phyloP scores from a whole-genome alignment of 176 grass and related monocot genomes.

The Paspalum notatum region DNA sequence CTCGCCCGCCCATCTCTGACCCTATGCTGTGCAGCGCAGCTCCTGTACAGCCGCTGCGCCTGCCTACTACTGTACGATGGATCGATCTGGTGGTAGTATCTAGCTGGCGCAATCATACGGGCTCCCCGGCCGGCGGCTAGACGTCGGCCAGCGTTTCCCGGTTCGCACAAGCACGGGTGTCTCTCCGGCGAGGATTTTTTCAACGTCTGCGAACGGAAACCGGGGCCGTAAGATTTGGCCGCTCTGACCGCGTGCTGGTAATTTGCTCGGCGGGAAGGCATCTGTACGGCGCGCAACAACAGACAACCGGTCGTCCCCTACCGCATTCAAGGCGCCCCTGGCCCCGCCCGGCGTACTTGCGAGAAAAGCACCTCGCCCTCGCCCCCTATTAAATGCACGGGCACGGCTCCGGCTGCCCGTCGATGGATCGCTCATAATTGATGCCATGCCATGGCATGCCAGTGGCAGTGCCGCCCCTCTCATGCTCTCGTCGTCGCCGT shows the following conservation, averaged over 20 bases:
- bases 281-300: slow-evolving; percentile 29
- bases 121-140: no score
- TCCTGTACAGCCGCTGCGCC: no score
- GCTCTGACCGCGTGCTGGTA: background rate
- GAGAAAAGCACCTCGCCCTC: slow-evolving; percentile 41
- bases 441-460: background rate
- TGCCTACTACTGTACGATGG: no score
- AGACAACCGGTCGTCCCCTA: slow-evolving; percentile 50
- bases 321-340: slow-evolving; percentile 36
- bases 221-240: no score
- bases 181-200: no score
- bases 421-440: slow-evolving; percentile 23
- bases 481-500: background rate
- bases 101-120: no score
- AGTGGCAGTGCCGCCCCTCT: background rate
- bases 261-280: slow-evolving; percentile 9
- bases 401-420: slow-evolving; percentile 25
- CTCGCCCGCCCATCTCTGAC: no score
- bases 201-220: no score
- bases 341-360: slow-evolving; percentile 44
- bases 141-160: no score
- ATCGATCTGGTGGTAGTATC: no score
- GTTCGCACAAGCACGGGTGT: no score
- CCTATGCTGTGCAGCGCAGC: background rate
- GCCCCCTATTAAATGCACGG: slow-evolving; percentile 44